These are phyloP conservation scores for Xerocomellus dryophilus DNA, from an alignment of 768 basidiomycete genomes.

Conservation along the genomic window DNA sequence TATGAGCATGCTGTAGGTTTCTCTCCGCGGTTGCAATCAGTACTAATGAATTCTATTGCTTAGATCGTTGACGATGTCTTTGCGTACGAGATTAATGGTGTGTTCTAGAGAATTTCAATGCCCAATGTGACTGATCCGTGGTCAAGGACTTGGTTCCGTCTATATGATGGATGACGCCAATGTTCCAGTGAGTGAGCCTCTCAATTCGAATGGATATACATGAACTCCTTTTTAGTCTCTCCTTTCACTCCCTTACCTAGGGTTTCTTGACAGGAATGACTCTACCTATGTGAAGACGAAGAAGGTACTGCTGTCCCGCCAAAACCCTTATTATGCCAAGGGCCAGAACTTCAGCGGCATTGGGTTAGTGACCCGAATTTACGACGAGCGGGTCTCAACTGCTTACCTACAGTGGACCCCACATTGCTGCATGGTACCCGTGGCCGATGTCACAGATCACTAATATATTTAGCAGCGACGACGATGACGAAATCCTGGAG, in stretches of 20 bases:
- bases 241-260: conserved; percentile 76
- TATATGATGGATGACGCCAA: conserved; percentile 88
- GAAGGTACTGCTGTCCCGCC: conserved; percentile 54
- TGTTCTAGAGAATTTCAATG: background rate
- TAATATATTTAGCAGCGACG: conserved; percentile 69
- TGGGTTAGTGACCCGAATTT: conserved; percentile 46
- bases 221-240: conserved; percentile 48
- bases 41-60: background rate
- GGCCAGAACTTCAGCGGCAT: conserved; percentile 65
- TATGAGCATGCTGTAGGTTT: conserved; percentile 55
- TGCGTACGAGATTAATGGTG: conserved; percentile 76
- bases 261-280: conserved; percentile 62
- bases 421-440: conserved; percentile 68
- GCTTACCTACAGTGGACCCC: conserved; percentile 55
- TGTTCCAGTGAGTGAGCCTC: conserved; percentile 56
- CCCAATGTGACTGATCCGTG: background rate
- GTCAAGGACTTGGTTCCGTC: conserved; percentile 57
- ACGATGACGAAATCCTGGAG: conserved; percentile 64
- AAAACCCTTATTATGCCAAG: conserved; percentile 68
- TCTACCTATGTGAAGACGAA: conserved; percentile 64
- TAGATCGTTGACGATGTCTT: conserved; percentile 65
- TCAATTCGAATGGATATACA: background rate
- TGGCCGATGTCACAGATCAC: conserved; percentile 85
- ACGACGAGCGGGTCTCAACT: background rate
- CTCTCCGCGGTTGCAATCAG: background rate